Evolutionary conservation across 2,329 filamentous ascomycete species (phyloP).

Genomic region (Epichloe hybrida): DNA sequence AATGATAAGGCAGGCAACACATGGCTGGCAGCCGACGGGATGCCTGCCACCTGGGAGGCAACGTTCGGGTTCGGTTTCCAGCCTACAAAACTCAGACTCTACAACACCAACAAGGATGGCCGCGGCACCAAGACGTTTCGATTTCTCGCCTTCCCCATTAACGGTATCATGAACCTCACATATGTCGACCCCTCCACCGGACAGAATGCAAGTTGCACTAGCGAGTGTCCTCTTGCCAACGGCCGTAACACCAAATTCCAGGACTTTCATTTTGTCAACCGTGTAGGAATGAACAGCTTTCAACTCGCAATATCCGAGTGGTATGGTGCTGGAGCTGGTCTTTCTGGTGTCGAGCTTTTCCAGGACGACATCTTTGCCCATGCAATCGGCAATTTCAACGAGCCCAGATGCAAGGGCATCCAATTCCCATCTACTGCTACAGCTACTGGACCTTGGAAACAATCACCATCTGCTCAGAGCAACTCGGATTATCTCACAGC

Average conservation of each 20-base stretch:
- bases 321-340: conserved; percentile 74
- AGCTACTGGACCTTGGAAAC: conserved; percentile 59
- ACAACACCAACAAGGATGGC: conserved; percentile 74
- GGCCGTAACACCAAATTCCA: conserved; percentile 55
- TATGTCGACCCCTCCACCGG: conserved; percentile 67
- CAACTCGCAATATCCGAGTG: conserved; percentile 74
- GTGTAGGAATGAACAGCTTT: conserved; percentile 77
- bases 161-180: conserved; percentile 92
- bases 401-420: conserved; percentile 62
- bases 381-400: conserved; percentile 77
- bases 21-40: conserved; percentile 63
- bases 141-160: conserved; percentile 71
- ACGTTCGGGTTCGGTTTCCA: conserved; percentile 71
- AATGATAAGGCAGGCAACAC: conserved; percentile 59
- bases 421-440: conserved; percentile 51
- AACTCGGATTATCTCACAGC: conserved; percentile 66
- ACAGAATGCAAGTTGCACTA: conserved; percentile 59
- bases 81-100: conserved; percentile 75
- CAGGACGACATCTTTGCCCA: conserved; percentile 76
- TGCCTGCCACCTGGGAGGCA: conserved; percentile 71
- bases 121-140: conserved; percentile 81
- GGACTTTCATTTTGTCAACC: conserved; percentile 84
- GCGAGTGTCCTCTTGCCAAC: conserved; percentile 69
- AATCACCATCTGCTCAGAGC: conserved; percentile 54
- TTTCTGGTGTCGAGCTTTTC: conserved; percentile 78